Conservation (phyloP, 371 early-diverging fungal species). For the Actinomucor elegans region DNA sequence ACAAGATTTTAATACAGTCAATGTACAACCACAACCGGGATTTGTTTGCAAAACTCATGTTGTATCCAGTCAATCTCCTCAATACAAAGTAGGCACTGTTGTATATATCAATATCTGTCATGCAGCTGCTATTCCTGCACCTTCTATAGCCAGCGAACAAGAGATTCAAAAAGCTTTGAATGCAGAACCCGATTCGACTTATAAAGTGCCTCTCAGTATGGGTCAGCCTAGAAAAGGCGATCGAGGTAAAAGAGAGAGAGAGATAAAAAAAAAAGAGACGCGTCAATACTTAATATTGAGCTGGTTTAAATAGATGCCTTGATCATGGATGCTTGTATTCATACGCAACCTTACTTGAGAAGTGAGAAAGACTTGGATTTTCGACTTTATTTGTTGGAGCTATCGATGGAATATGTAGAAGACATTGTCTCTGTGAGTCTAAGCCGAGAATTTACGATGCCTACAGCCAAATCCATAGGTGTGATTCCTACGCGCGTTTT, state of each 20-base stretch:
- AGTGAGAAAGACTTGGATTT: slow-evolving; percentile 59
- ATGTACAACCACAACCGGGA: slow-evolving; percentile 54
- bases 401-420: slow-evolving; percentile 70
- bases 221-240: slow-evolving; percentile 31
- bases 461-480: slow-evolving; percentile 60
- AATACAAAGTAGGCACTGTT: slow-evolving; percentile 14
- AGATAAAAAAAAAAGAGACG: not conserved
- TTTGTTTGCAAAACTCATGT: slow-evolving; percentile 63
- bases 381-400: slow-evolving; percentile 64
- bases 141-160: slow-evolving; percentile 59
- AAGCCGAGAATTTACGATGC: slow-evolving; percentile 64
- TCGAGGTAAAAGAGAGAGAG: slow-evolving; percentile 9
- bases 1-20: slow-evolving; percentile 24
- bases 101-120: slow-evolving; percentile 78
- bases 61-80: slow-evolving; percentile 3
- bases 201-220: slow-evolving; percentile 69
- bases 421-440: slow-evolving; percentile 48
- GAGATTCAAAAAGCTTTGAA: slow-evolving; percentile 68
- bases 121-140: slow-evolving; percentile 61
- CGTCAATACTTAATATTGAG: not conserved
- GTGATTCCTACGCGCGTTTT: slow-evolving; percentile 57
- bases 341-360: slow-evolving; percentile 58
- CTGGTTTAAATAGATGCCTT: not conserved
- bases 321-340: slow-evolving; percentile 69
- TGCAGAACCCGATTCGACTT: slow-evolving; percentile 58